Base-by-base conservation (phyloP, 768 basidiomycete species). In the Coprinopsis sp. region DNA sequence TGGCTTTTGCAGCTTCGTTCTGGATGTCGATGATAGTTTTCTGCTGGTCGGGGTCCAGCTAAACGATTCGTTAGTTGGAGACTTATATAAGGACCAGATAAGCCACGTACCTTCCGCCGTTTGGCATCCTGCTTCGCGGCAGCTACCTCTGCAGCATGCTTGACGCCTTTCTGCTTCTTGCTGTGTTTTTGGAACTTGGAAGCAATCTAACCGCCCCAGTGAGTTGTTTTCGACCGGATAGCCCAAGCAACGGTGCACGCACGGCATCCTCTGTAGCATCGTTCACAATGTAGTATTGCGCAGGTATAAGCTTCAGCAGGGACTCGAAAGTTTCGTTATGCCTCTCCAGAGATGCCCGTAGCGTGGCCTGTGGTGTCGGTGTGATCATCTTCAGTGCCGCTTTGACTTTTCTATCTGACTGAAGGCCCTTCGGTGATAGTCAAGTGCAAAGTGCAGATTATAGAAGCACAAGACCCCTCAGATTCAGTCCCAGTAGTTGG, bases 11-110 rank as follows among this genome's bases (percentile, higher is more conserved):
- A 18, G 58, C 56, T 57, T 83, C 84, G 47, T 76, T 74, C 59
- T 88, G 82, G 25, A 91, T 71, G 49, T 96, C 90, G 22, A 90
- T 60, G 16, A 76, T 66, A 6, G 73, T 72, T 61, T 89, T 90
- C 59, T 93, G 76, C 66, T 95, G 93, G 5, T 82, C 84, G 1
- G 95, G 95, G 64, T 98, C 92, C 55, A 96, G 87, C 93, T 98
- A 49, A 47, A 21, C 19, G 31, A 23, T 34, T 14, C 28, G 27
- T 44, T 25, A 42, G 52, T 37, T 33, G 45, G 38, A 18, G 30
- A 13, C 47, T 37, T 11, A 21, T 18, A 46, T 8, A 6, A n/a
- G 36, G 37, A 49, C 24, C 18, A 37, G 14, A 5, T 23, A 37
- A 48, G 33, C 23, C 16, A 60, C 64, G 19, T 45, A 89, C 93